Evolutionary conservation across 1,139 yeast genomes (phyloP).

Genomic region (Magnusiomyces ingens): DNA sequence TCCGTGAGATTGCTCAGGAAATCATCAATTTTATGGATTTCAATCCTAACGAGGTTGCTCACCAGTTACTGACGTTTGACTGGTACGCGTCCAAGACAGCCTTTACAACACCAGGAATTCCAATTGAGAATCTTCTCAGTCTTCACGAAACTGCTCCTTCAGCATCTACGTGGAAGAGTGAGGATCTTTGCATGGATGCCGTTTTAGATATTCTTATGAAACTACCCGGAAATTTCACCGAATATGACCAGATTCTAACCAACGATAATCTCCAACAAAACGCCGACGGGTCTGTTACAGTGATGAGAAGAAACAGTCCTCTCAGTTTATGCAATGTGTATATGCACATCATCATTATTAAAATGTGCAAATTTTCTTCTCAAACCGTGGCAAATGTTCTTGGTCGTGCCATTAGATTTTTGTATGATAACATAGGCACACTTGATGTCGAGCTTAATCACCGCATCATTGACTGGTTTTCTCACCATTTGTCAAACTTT

Average conservation of each 20-base stretch:
- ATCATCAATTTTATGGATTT: conserved; percentile 75
- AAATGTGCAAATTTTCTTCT: conserved; percentile 81
- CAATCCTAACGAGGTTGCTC: conserved; percentile 81
- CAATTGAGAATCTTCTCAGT: conserved; percentile 63
- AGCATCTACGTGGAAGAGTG: conserved; percentile 73
- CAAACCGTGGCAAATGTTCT: conserved; percentile 91
- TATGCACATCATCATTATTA: conserved; percentile 79
- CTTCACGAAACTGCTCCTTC: conserved; percentile 33
- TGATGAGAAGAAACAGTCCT: not conserved
- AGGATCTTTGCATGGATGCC: conserved; percentile 82
- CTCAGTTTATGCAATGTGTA: conserved; percentile 34
- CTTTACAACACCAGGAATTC: conserved; percentile 79
- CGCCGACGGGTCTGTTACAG: conserved; percentile 32
- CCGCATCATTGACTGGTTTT: conserved; percentile 84
- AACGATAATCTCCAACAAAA: conserved; percentile 49
- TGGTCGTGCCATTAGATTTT: conserved; percentile 85
- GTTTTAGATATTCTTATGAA: conserved; percentile 71
- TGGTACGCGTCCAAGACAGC: conserved; percentile 60
- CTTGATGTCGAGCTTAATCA: conserved; percentile 72
- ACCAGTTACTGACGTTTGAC: conserved; percentile 72
- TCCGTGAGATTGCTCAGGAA: conserved; percentile 72
- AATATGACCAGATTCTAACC: not conserved
- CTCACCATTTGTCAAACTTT: conserved; percentile 87
- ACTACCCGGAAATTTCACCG: conserved; percentile 42
- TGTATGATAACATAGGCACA: conserved; percentile 60